These are phyloP conservation scores for Coemansia aciculifera DNA, from an alignment of 192 early-diverging fungal species.

Conservation along the genomic window DNA sequence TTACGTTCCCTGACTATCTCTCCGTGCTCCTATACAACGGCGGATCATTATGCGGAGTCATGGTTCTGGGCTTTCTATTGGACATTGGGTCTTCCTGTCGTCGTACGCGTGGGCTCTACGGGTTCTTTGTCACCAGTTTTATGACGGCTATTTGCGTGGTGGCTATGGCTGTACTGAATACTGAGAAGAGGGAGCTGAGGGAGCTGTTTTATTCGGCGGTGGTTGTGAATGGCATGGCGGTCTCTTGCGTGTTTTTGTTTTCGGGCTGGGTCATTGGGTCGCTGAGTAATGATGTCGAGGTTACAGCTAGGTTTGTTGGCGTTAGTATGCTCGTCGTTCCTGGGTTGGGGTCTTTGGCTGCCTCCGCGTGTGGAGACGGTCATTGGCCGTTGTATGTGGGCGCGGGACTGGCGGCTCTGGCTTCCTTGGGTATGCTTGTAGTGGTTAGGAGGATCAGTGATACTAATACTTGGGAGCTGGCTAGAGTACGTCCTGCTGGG, in stretches of 20 bases:
- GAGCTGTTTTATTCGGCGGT: slow-evolving; percentile 11
- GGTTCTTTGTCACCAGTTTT: slow-evolving; percentile 3
- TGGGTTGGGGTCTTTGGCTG: slow-evolving; percentile 13
- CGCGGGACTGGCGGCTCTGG: slow-evolving; percentile 1
- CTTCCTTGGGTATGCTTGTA: slow-evolving; percentile 12
- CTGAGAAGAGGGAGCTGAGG: not conserved
- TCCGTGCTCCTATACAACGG: slow-evolving; percentile 19
- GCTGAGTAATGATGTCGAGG: slow-evolving; percentile 22
- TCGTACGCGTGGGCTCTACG: slow-evolving; percentile 9
- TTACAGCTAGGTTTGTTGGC: slow-evolving; percentile 21
- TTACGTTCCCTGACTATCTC: slow-evolving; percentile 4
- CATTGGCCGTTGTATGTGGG: slow-evolving; percentile 24
- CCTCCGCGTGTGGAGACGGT: not conserved
- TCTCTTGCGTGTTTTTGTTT: slow-evolving; percentile 27
- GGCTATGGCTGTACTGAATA: slow-evolving; percentile 9
- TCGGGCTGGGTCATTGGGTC: slow-evolving; percentile 30
- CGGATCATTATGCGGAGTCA: slow-evolving; percentile 13
- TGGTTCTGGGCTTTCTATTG: slow-evolving; percentile 12
- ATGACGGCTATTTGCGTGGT: not conserved
- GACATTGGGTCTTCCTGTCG: slow-evolving; percentile 16
- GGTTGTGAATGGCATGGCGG: slow-evolving; percentile 20
- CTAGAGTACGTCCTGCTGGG: not conserved
- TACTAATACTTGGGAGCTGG: slow-evolving; percentile 28
- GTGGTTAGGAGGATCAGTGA: slow-evolving; percentile 21
- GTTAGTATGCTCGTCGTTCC: slow-evolving; percentile 5